phyloP scores from a whole-genome alignment of 2,329 filamentous ascomycete species.

The Ophiostoma sp. region DNA sequence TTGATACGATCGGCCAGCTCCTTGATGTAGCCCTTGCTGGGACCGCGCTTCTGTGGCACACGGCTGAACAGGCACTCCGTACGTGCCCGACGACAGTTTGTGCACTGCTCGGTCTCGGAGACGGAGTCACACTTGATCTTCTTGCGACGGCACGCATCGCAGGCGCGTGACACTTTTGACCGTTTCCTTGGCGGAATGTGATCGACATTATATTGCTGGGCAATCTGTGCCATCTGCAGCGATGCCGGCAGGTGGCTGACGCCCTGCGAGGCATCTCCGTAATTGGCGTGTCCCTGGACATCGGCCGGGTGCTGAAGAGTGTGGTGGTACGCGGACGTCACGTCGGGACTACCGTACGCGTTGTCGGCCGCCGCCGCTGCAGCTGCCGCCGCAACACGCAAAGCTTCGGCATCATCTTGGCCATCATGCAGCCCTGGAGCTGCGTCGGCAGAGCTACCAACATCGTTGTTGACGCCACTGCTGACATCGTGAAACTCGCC shows the following conservation, averaged over 20 bases:
- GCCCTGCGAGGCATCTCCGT: slow-evolving; percentile 30
- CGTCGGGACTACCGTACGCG: slow-evolving; percentile 11
- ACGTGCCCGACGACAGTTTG: slow-evolving; percentile 76
- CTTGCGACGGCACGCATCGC: slow-evolving; percentile 85
- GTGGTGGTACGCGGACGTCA: slow-evolving; percentile 25
- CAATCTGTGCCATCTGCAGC: slow-evolving; percentile 42
- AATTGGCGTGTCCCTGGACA: slow-evolving; percentile 31
- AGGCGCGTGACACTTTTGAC: slow-evolving; percentile 84
- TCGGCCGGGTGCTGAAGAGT: slow-evolving; percentile 28
- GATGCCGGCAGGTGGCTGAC: slow-evolving; percentile 38
- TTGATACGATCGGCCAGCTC: slow-evolving; percentile 84
- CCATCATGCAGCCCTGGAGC: slow-evolving; percentile 27
- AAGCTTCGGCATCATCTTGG: slow-evolving; percentile 26
- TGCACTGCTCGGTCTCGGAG: slow-evolving; percentile 73
- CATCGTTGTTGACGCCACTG: not conserved
- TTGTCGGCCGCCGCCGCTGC: not conserved
- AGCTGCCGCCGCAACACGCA: slow-evolving; percentile 9
- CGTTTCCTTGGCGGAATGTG: slow-evolving; percentile 70
- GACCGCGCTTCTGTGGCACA: slow-evolving; percentile 83
- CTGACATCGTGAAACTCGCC: slow-evolving; percentile 29
- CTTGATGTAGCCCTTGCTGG: slow-evolving; percentile 94
- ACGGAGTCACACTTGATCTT: slow-evolving; percentile 87
- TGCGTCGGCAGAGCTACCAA: not conserved
- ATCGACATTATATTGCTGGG: slow-evolving; percentile 52
- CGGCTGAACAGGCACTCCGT: slow-evolving; percentile 81